Conservation (phyloP, 2,329 filamentous ascomycete genomes). For the Chaetothyriales sp. region DNA sequence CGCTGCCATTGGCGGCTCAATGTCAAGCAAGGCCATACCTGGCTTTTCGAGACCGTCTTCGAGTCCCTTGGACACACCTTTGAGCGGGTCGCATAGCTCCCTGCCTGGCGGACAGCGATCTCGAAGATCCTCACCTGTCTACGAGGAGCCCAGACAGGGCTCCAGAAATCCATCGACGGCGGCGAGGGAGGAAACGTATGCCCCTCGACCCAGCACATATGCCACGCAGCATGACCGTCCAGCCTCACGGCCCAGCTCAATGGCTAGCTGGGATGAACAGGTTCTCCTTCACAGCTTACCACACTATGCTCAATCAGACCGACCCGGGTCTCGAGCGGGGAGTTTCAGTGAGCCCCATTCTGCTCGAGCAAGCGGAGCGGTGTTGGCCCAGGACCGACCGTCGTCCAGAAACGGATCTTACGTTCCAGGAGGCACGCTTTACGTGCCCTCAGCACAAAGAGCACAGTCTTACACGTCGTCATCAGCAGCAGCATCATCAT, state of each 20-base stretch:
- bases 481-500: no score
- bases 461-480: no score
- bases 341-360: background rate
- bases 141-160: slow-evolving; percentile 3
- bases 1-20: slow-evolving; percentile 14
- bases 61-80: slow-evolving; percentile 7
- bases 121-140: slow-evolving; percentile 11
- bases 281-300: background rate
- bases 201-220: slow-evolving; percentile 8
- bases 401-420: background rate
- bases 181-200: background rate
- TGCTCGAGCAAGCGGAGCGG: background rate
- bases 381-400: background rate
- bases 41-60: slow-evolving; percentile 10
- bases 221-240: slow-evolving; percentile 7
- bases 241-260: background rate
- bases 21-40: slow-evolving; percentile 13
- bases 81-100: slow-evolving; percentile 9
- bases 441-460: background rate
- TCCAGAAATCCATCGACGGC: slow-evolving; percentile 6
- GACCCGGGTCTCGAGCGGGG: background rate
- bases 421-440: background rate
- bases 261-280: background rate
- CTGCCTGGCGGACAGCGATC: slow-evolving; percentile 11
- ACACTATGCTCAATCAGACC: background rate